Conservation (phyloP, 2,329 filamentous ascomycete genomes). For the Claviceps pazoutovae region DNA sequence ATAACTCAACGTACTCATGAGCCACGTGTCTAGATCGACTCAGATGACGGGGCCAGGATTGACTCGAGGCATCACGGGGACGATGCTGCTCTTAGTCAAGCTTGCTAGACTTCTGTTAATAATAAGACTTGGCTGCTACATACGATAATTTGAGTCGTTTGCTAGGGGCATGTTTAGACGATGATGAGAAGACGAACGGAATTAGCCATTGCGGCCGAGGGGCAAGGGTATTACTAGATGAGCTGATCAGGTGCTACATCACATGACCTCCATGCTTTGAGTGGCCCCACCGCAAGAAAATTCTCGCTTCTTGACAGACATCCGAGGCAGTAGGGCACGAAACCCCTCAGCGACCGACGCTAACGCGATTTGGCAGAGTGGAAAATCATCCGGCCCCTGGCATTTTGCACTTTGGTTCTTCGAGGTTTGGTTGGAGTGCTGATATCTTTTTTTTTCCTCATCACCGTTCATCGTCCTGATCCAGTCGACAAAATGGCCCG, state of each 20-base stretch:
- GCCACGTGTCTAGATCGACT: too few species aligned
- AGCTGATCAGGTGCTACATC: conserved; percentile 1
- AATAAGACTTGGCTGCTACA: too few species aligned
- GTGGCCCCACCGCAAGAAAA: neutral
- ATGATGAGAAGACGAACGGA: neutral
- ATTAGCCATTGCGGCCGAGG: neutral
- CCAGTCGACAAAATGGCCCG: conserved; percentile 45
- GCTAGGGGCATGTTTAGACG: too few species aligned
- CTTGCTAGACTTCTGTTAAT: too few species aligned
- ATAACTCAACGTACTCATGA: too few species aligned
- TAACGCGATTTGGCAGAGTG: conserved; percentile 11
- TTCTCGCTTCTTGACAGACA: conserved; percentile 1
- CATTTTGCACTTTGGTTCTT: conserved; percentile 12
- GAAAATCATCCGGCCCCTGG: conserved; percentile 18
- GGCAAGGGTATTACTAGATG: neutral
- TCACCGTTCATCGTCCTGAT: conserved; percentile 23
- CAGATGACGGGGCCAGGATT: too few species aligned
- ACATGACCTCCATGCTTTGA: conserved; percentile 2
- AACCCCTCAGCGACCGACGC: conserved; percentile 17
- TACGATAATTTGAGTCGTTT: too few species aligned
- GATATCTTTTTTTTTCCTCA: conserved; percentile 16
- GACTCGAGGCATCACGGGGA: too few species aligned
- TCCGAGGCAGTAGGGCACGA: conserved; percentile 19
- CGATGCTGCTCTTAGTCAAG: too few species aligned
- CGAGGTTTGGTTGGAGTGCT: conserved; percentile 11